phyloP scores from a whole-genome alignment of 306 rosid species.

The Malus orientalis region DNA sequence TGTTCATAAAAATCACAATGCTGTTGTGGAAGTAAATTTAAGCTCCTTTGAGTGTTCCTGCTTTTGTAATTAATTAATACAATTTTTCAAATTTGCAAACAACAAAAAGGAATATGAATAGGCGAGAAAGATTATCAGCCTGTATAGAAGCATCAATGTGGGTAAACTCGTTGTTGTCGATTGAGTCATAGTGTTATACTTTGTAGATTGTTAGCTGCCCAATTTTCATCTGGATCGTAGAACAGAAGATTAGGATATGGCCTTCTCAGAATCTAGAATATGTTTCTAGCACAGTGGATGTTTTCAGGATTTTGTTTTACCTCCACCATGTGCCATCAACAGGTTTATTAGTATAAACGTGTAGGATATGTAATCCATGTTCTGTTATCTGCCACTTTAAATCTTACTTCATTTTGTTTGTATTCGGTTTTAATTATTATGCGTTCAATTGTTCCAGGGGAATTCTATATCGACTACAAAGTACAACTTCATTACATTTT shows the following conservation, averaged over 20 bases:
- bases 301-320: not conserved
- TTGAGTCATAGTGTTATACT: not conserved
- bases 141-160: not conserved
- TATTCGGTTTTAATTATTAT: slow-evolving; percentile 5
- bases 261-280: not conserved
- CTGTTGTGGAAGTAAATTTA: not conserved
- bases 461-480: slow-evolving; percentile 92
- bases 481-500: slow-evolving; percentile 72
- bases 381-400: slow-evolving; percentile 1
- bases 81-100: too few relatives aligned
- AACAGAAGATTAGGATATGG: not conserved
- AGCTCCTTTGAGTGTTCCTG: not conserved
- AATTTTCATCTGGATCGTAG: not conserved
- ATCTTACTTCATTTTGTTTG: not conserved
- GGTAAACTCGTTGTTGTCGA: not conserved
- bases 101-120: not conserved
- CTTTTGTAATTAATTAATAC: not conserved
- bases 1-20: not conserved
- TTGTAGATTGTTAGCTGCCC: not conserved
- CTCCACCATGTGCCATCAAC: not conserved
- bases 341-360: not conserved
- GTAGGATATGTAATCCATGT: not conserved
- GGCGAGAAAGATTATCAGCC: not conserved
- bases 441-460: slow-evolving; percentile 51
- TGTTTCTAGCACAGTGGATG: not conserved